These are phyloP conservation scores for Beauveria scarabaeidicola DNA, from an alignment of 2,329 filamentous ascomycete species.

Conservation along the genomic window DNA sequence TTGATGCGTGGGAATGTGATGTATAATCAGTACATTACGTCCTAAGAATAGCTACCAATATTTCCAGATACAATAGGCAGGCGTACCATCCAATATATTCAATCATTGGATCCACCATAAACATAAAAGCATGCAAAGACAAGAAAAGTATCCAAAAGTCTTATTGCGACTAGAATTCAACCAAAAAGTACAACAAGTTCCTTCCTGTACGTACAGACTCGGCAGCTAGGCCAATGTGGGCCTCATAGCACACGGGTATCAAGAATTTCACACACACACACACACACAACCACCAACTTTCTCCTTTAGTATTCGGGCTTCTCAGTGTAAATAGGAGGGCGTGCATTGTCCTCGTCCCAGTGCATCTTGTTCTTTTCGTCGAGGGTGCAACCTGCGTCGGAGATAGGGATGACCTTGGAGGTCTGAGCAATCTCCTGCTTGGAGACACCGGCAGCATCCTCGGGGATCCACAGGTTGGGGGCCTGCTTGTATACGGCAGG, in stretches of 20 bases:
- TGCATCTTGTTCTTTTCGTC: constrained; percentile 51
- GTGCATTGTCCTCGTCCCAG: constrained; percentile 33
- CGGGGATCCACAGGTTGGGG: constrained; percentile 68
- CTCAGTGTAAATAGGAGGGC: constrained; percentile 36
- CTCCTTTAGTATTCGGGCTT: constrained; percentile 34
- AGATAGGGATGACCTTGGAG: constrained; percentile 57
- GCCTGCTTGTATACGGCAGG: constrained; percentile 54
- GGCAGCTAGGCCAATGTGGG: neutral
- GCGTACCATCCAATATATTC: neutral
- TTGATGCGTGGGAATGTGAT: neutral
- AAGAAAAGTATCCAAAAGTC: neutral
- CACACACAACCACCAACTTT: neutral
- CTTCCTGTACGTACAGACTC: neutral
- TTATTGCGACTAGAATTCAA: neutral
- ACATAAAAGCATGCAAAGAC: neutral
- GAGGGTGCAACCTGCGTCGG: constrained; percentile 62
- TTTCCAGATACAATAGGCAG: neutral
- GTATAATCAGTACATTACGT: neutral
- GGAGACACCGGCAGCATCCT: constrained; percentile 60
- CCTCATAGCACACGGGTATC: constrained; percentile 11
- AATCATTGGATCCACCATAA: neutral
- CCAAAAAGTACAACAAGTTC: neutral
- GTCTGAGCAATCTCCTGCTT: constrained; percentile 63
- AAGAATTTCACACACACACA: neutral
- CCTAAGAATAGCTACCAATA: neutral